Conservation (phyloP, 2,329 filamentous ascomycete genomes). For the Hymenoscyphus fructigenus region DNA sequence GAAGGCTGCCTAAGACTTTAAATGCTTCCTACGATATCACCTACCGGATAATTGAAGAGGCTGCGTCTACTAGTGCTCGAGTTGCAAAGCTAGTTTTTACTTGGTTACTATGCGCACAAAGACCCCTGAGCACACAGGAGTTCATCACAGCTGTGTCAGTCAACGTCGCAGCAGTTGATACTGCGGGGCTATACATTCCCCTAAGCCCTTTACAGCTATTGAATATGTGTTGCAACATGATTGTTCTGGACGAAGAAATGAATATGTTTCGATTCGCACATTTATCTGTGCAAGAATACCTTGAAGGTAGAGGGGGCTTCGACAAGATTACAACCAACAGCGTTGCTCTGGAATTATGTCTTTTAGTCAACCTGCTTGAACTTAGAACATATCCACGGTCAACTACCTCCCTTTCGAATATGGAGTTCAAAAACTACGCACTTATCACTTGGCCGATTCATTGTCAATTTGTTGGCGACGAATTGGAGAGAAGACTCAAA, state of each 20-base stretch:
- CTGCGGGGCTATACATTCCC: background rate
- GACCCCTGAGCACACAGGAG: background rate
- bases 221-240: constrained; percentile 7
- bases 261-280: constrained; percentile 10
- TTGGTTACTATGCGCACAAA: background rate
- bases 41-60: background rate
- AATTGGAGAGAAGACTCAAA: background rate
- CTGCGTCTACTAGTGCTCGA: background rate
- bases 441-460: background rate
- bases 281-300: constrained; percentile 9
- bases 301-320: background rate
- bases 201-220: background rate
- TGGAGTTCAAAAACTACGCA: background rate
- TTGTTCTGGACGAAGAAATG: background rate
- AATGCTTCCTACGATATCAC: constrained; percentile 2
- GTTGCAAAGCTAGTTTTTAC: background rate
- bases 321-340: background rate
- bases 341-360: background rate
- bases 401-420: background rate
- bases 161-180: background rate
- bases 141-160: background rate
- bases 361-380: background rate
- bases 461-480: background rate
- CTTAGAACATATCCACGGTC: background rate
- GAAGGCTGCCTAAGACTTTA: constrained; percentile 8